Evolutionary conservation across 768 basidiomycete species (phyloP), one percentile per base, ranked within the genome.

Genomic region (Kockovaella imperatae): DNA sequence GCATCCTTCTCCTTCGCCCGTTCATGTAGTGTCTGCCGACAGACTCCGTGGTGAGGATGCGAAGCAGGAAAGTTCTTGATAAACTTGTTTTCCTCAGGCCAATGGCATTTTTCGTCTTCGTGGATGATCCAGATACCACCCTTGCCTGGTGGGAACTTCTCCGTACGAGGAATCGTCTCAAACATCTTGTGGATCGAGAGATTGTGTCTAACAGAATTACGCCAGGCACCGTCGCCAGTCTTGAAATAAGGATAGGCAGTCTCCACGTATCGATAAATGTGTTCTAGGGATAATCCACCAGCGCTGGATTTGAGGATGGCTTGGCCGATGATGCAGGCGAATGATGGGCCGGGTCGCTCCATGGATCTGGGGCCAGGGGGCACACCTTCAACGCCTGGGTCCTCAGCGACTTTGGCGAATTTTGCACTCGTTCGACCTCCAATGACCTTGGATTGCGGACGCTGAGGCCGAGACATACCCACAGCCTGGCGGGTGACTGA

Each of bases 121-220:
- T 61, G 55, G 21, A 67, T 67, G 32, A 64, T 54, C 65, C 65
- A 67, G 30, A 67, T 63, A 35, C 62, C 62, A 7, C 65, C 65
- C 35, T 67, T 67, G 30, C 65, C 65, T 6, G 62, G 53, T 13
- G 65, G 62, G 49, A 52, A 55, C 13, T 45, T 42, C 24, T 68
- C 55, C 5, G 58, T 64, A 18, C 89, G 76, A 2, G 81, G 79
- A 0, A 84, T 70, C 52, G 93, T 95, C 54, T 87, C 80, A 71
- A 95, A 96, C 60, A 84, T 84, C 30, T 84, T 80, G 35, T 91
- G 93, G 3, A 90, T 87, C 55, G 86, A 89, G 21, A 97, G 77
- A 40, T 91, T 90, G 71, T 97, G 91, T n/a, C 93, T 80, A 51
- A 97, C 88, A 47, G 88, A 91, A 71, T 95, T 95, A 81, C 91